Percentiles rank a stretch among this genome's conserved stretches.
Evolutionary conservation across 23 red algal species (phyloP).

Genomic region (Cyanidioschyzon merolae): DNA sequence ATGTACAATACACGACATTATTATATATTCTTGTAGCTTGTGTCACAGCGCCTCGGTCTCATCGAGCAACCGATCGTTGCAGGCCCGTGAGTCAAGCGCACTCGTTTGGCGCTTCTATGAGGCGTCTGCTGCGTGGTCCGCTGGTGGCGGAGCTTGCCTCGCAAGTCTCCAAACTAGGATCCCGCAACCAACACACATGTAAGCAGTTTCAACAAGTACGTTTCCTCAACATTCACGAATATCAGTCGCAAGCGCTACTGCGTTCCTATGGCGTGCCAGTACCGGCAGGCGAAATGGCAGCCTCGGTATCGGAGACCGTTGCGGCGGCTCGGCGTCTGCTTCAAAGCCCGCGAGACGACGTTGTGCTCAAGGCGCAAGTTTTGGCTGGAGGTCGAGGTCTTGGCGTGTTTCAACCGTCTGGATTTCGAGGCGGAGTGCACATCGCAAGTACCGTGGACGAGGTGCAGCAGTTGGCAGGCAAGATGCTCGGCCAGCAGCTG

Average conservation of each 20-base stretch:
- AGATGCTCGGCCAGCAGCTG: slow-evolving; percentile 76
- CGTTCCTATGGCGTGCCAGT: slow-evolving; percentile 53
- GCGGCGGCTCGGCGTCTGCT: slow-evolving; percentile 31
- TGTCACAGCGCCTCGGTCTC: no score
- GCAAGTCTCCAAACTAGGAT: no score
- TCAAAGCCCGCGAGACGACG: slow-evolving; percentile 21
- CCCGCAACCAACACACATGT: no score
- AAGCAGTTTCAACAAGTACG: no score
- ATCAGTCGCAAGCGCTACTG: slow-evolving; percentile 85
- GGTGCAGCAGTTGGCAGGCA: slow-evolving; percentile 60
- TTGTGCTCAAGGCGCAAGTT: slow-evolving; percentile 96
- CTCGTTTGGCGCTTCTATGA: no score
- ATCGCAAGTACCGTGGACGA: slow-evolving; percentile 46
- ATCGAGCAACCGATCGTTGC: no score
- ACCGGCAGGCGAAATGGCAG: slow-evolving; percentile 45
- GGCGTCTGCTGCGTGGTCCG: no score
- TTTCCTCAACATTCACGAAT: slow-evolving; percentile 76
- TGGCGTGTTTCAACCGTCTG: slow-evolving; percentile 58
- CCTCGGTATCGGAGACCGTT: slow-evolving; percentile 43
- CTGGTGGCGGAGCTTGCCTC: no score
- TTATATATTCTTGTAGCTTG: no score
- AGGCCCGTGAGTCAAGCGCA: no score
- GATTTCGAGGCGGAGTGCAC: slow-evolving; percentile 91
- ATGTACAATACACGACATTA: no score
- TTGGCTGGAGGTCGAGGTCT: slow-evolving; percentile 88